Evolutionary conservation across 2,329 filamentous ascomycete species (phyloP), one percentile per base, ranked within the genome.

Genomic region (Hirsutella thompsonii): DNA sequence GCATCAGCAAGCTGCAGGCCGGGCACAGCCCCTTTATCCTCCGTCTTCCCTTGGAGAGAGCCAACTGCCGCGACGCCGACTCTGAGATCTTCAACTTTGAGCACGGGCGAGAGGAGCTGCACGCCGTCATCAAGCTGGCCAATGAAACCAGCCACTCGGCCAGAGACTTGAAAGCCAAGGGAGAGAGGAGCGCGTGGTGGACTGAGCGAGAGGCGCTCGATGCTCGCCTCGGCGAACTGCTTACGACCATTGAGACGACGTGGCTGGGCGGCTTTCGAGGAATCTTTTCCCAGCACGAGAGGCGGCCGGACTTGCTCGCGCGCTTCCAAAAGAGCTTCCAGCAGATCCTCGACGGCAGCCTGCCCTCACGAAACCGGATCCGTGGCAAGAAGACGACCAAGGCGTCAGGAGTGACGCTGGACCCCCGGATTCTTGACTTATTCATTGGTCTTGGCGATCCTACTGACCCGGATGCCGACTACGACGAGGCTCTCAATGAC

Each of bases 261-360:
- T 98, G 92, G 92, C 75, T 98, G 5, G 89, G 90, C 38, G 92
- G 92, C 0, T 98, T 98, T 70, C 82, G 80, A 43, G 89, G 90
- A 14, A 81, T 98, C n/a, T 90, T 98, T 55, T 89, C 87, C 1
- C 82, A 85, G 41, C 75, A 83, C 40, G 60, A 68, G 38, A 70
- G 72, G 30, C 70, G 81, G 18, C 64, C 74, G 1, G 71, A 79
- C 20, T 65, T 85, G 10, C 64, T 96, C 26, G 73, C 76, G 5
- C 76, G 76, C 23, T 96, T 98, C 56, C 78, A 87, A 28, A 78
- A 75, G 54, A 76, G 75, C 4, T 88, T 98, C 47, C 74, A 89
- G 41, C 75, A 74, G 42, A 82, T 92, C 3, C 70, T 98, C 10
- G 80, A 90, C 54, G 83, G 83, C 44, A 78, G 94, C 59, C 68